Evolutionary conservation across 345 rosid species (phyloP).

Genomic region (Citrus australasica): DNA sequence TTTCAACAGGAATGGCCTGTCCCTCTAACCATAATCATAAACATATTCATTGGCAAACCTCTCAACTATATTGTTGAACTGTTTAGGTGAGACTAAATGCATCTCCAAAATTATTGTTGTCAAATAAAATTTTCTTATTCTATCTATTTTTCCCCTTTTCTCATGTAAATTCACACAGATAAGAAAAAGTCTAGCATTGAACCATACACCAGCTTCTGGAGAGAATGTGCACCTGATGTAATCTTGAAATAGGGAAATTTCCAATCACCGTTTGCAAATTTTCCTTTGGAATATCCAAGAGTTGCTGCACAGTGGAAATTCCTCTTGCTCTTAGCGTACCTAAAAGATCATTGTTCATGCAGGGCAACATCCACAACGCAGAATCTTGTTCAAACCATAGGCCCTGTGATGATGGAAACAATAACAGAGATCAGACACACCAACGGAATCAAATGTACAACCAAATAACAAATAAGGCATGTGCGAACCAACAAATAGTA

Average conservation of each 20-base stretch:
- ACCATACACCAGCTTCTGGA: neutral
- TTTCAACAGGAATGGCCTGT: no score
- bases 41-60: neutral
- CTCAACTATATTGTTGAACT: neutral
- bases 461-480: neutral
- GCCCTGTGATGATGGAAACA: slow-evolving; percentile 45
- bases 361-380: slow-evolving; percentile 80
- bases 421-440: neutral
- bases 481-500: neutral
- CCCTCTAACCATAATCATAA: no score
- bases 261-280: slow-evolving; percentile 55
- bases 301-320: slow-evolving; percentile 62
- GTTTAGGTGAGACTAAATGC: neutral
- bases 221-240: slow-evolving; percentile 55
- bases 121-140: neutral
- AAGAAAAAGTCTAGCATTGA: neutral
- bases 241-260: slow-evolving; percentile 45
- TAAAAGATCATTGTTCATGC: slow-evolving; percentile 72
- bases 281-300: slow-evolving; percentile 60
- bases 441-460: neutral
- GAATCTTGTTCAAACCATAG: slow-evolving; percentile 82
- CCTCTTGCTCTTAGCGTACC: slow-evolving; percentile 45
- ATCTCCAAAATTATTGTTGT: neutral
- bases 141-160: neutral
- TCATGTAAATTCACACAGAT: neutral